Conservation (phyloP, 1,284 basidiomycete species). For the Phaffia rhodozyma region DNA sequence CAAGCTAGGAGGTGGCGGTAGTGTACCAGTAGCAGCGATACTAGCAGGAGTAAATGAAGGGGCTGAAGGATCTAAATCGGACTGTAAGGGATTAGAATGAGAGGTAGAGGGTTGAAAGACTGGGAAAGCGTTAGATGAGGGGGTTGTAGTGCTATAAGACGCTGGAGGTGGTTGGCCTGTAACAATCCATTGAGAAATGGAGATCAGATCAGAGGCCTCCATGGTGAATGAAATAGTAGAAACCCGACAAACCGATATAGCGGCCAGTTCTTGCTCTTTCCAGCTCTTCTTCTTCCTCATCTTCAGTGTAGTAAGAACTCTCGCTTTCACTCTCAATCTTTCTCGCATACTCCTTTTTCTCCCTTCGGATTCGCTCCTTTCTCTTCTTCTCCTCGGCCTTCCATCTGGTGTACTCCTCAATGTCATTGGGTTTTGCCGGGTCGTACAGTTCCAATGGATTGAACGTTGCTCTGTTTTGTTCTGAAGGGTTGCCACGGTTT, state of each 20-base stretch:
- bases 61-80: conserved; percentile 2
- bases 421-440: conserved; percentile 14
- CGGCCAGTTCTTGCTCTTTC: not conserved
- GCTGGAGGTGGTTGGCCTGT: not conserved
- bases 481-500: not conserved
- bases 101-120: not conserved
- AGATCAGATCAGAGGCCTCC: not conserved
- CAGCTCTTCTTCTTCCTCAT: conserved; percentile 12
- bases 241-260: not conserved
- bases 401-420: conserved; percentile 13
- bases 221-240: not conserved
- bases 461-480: not conserved
- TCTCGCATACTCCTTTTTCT: conserved; percentile 5
- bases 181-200: not conserved
- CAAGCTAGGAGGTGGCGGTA: not conserved
- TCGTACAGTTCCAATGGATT: conserved; percentile 16
- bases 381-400: conserved; percentile 1
- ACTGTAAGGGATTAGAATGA: not conserved
- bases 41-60: not conserved
- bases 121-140: not conserved
- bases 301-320: conserved; percentile 16
- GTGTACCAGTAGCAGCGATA: not conserved
- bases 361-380: conserved; percentile 9
- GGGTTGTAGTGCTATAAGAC: not conserved
- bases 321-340: conserved; percentile 3